Evolutionary conservation across 495 filamentous ascomycete genomes (phyloP).

Genomic region (Aspergillus hancockii): DNA sequence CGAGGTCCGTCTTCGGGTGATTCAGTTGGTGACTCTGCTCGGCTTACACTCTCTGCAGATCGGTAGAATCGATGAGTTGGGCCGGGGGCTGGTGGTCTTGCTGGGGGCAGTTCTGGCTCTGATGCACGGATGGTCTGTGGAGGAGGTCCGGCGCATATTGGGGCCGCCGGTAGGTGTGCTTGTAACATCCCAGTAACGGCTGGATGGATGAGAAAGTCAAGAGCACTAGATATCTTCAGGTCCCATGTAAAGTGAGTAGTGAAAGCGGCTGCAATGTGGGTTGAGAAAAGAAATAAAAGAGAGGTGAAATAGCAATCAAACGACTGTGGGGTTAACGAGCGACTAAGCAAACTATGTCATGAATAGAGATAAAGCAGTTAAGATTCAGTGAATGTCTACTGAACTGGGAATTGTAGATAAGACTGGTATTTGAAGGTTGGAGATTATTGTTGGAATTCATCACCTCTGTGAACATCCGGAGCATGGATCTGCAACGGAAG

Average conservation of each 20-base stretch:
- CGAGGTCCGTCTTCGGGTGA: neutral
- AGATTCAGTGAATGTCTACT: neutral
- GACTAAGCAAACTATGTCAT: slow-evolving; percentile 16
- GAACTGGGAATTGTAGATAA: neutral
- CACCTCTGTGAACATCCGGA: neutral
- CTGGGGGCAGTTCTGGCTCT: slow-evolving; percentile 4
- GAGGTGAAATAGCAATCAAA: slow-evolving; percentile 11
- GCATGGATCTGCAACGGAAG: slow-evolving; percentile 11
- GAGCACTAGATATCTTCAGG: neutral
- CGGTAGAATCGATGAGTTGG: slow-evolving; percentile 18
- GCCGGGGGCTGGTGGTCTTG: slow-evolving; percentile 1
- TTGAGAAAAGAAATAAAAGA: neutral
- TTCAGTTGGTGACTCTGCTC: slow-evolving; percentile 1
- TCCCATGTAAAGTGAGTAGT: neutral
- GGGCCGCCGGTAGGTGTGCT: neutral
- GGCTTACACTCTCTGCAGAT: slow-evolving; percentile 1
- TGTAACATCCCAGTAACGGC: slow-evolving; percentile 12
- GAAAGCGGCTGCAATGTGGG: neutral
- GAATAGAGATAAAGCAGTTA: slow-evolving; percentile 17
- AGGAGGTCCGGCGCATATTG: neutral
- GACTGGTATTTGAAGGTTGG: neutral
- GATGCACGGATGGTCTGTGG: slow-evolving; percentile 6
- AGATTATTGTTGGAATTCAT: neutral
- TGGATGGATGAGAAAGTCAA: neutral
- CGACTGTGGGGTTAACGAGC: slow-evolving; percentile 20